Percentiles rank a stretch among this genome's conserved stretches.
These are phyloP conservation scores for Porcisia deanei DNA, from an alignment of 208 protist species.

Conservation along the genomic window DNA sequence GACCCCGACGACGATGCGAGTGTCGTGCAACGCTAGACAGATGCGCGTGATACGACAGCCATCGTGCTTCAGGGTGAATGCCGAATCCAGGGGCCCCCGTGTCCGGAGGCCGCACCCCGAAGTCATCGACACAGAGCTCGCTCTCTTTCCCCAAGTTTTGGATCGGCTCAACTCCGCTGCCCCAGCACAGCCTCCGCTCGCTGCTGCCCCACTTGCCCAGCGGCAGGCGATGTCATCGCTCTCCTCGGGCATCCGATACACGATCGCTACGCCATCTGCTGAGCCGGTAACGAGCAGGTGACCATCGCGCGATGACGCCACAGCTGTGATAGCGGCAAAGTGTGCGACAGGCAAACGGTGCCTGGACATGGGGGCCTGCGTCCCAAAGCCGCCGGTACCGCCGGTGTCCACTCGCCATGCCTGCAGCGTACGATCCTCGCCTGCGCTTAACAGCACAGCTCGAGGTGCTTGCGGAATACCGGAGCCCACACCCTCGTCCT, in stretches of 20 bases:
- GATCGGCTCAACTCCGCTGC: background rate
- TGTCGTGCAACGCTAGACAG: slow-evolving; percentile 52
- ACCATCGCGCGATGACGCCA: slow-evolving; percentile 50
- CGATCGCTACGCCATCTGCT: slow-evolving; percentile 58
- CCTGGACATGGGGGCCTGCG: slow-evolving; percentile 2
- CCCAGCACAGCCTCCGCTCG: background rate
- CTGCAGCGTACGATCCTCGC: slow-evolving; percentile 52
- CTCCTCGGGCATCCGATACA: slow-evolving; percentile 37
- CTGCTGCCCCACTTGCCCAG: background rate
- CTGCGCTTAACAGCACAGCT: slow-evolving; percentile 34
- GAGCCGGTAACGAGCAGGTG: slow-evolving; percentile 62
- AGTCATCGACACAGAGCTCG: background rate
- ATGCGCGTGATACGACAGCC: slow-evolving; percentile 51
- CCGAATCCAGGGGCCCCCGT: slow-evolving; percentile 10
- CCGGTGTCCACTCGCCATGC: slow-evolving; percentile 39
- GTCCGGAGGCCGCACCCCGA: background rate
- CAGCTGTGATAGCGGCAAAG: slow-evolving; percentile 52
- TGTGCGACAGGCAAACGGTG: slow-evolving; percentile 34
- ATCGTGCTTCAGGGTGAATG: slow-evolving; percentile 56
- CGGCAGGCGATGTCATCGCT: slow-evolving; percentile 3
- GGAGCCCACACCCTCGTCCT: background rate
- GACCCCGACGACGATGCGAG: slow-evolving; percentile 63
- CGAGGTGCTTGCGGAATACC: slow-evolving; percentile 11
- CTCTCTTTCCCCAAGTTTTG: background rate
- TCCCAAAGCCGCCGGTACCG: background rate